Conservation (phyloP, 1,139 yeast species). For the Blastobotrys petasosporus region DNA sequence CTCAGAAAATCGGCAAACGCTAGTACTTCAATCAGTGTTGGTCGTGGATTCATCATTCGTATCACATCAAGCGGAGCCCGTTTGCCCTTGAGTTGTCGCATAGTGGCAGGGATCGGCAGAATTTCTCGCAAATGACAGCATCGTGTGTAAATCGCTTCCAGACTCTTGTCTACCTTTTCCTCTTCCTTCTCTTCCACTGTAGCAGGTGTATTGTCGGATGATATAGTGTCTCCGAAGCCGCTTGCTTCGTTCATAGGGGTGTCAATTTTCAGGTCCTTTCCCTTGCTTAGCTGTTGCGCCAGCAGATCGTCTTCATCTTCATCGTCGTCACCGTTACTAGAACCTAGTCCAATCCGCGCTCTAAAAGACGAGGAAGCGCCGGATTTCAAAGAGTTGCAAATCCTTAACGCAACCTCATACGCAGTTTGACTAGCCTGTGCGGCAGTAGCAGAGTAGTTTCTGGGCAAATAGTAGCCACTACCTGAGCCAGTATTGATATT, state of each 20-base stretch:
- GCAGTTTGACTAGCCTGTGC: conserved; percentile 29
- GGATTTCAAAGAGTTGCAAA: conserved; percentile 25
- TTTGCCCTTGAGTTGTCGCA: conserved; percentile 75
- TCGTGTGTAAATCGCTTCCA: conserved; percentile 57
- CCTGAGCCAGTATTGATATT: conserved; percentile 20
- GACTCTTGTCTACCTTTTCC: conserved; percentile 18
- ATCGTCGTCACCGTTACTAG: conserved; percentile 23
- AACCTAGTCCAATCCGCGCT: not conserved
- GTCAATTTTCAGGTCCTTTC: conserved; percentile 17
- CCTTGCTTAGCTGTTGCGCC: not conserved
- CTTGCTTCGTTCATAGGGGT: conserved; percentile 21
- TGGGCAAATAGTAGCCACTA: conserved; percentile 16
- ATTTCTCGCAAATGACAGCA: conserved; percentile 93
- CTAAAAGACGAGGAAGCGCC: conserved; percentile 11
- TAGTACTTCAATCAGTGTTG: conserved; percentile 81
- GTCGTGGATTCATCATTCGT: conserved; percentile 80
- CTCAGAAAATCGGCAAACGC: conserved; percentile 86
- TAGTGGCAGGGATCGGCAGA: conserved; percentile 84
- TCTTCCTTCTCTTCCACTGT: conserved; percentile 18
- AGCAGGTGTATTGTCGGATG: conserved; percentile 25
- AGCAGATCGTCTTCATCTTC: conserved; percentile 26
- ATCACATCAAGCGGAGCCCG: conserved; percentile 68
- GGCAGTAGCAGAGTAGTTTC: conserved; percentile 26
- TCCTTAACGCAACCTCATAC: conserved; percentile 30
- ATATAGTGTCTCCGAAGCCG: too few relatives aligned